Base-by-base conservation (phyloP, 495 filamentous ascomycete species). In the Aspergillus leporis region DNA sequence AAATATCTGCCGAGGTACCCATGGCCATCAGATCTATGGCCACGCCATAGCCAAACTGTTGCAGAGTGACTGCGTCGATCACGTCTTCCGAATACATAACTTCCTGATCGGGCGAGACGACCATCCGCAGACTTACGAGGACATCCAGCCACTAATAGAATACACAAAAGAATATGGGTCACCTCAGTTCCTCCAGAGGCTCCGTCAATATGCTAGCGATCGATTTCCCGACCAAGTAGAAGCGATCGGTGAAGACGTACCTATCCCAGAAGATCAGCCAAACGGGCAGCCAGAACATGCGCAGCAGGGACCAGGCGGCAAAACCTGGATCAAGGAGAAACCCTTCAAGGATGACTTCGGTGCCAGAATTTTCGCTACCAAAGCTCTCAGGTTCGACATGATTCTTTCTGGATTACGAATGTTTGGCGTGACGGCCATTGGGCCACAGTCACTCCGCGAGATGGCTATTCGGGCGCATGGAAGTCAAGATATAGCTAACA, bases 281-380 rank as follows among this genome's bases (percentile, higher is more conserved):
- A 19, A 8, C 1, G 7, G 5, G 8, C 19, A 9, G 3, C 21
- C 43, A 47, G 21, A 23, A n/a, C 16, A 22, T 23, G 19, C 4
- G 23, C 41, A 23, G 31, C 43, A 22, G 9, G 34, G 64, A 43
- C 4, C 57, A 10, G 25, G 55, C 16, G 32, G 21, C 21, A 56
- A 64, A 19, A 4, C 32, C 14, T 60, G 56, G 56, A 36, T 60
- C 4, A 58, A 70, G 40, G 67, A 68, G 13, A 75, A 66, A 40
- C 66, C 63, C 0, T 72, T 73, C 51, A 76, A 73, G 51, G 90
- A 92, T 67, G 70, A 75, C 3, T 78, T 91, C 49, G 88, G 86
- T 18, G 87, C 90, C 16, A 80, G 86, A 55, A 76, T 90, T 61
- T 87, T 93, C 61, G 89, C 89, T 5, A 92, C 90, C 18, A 81